Conservation (phyloP, 352 stramenopile species). For the Thraustochytrium striatum region DNA sequence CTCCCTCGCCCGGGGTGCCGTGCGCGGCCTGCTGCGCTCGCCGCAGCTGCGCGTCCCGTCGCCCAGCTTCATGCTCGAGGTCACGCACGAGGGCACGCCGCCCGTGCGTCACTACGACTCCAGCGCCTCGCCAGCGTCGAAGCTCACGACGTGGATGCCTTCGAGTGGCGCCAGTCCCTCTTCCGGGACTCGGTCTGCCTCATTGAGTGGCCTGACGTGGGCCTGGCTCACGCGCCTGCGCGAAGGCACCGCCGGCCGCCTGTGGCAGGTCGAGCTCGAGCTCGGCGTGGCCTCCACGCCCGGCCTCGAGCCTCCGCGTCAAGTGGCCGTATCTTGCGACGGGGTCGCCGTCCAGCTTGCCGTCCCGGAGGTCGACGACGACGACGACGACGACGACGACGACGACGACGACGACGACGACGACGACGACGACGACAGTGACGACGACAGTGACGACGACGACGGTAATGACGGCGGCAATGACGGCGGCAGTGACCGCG, state of each 20-base stretch:
- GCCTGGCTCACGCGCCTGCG: neutral
- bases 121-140: neutral
- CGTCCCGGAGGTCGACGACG: neutral
- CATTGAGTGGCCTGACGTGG: conserved; percentile 20
- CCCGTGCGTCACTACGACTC: conserved; percentile 26
- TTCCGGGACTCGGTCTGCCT: conserved; percentile 7
- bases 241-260: neutral
- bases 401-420: neutral
- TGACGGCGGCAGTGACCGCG: neutral
- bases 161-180: conserved; percentile 5
- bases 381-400: neutral
- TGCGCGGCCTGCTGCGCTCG: neutral
- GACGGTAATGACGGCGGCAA: neutral
- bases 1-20: neutral
- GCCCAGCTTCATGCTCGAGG: conserved; percentile 36
- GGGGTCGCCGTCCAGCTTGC: neutral
- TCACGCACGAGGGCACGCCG: neutral
- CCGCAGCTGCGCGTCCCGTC: conserved; percentile 9
- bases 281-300: neutral
- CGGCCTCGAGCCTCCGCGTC: neutral
- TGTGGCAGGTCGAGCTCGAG: neutral
- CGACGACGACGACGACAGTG: neutral
- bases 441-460: neutral
- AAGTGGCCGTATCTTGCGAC: neutral
- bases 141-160: neutral